Percentiles rank a stretch among this genome's conserved stretches.
Evolutionary conservation across 1,139 yeast genomes (phyloP).

Genomic region (Hemisphaericaspora lyxosophila): DNA sequence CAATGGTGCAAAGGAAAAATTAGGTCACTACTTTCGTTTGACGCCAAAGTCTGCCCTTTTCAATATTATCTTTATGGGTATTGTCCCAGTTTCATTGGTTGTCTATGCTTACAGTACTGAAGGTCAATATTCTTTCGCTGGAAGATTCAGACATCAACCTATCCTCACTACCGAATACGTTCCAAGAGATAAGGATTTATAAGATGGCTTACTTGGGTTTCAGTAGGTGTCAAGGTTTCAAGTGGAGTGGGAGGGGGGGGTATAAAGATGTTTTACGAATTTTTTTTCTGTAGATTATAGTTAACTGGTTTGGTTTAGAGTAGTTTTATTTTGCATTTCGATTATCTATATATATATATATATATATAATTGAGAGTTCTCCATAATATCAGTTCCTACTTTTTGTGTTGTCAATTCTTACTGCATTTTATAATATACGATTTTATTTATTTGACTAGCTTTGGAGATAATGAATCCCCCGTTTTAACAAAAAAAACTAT

Average conservation of each 20-base stretch:
- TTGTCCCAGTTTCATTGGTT: conserved; percentile 38
- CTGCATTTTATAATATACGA: neutral
- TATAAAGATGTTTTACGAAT: neutral
- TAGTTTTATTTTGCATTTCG: neutral
- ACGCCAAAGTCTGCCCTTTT: conserved; percentile 40
- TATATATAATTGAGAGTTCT: neutral
- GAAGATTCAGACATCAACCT: conserved; percentile 38
- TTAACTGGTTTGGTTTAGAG: neutral
- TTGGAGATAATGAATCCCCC: no score
- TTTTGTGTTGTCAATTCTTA: neutral
- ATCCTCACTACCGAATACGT: conserved; percentile 40
- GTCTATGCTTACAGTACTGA: conserved; percentile 39
- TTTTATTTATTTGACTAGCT: neutral
- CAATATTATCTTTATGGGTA: conserved; percentile 38
- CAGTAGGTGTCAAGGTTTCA: no score
- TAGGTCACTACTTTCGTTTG: conserved; percentile 47
- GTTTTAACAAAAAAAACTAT: no score
- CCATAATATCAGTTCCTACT: neutral
- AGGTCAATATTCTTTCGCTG: conserved; percentile 34
- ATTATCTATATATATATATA: no score
- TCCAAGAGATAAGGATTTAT: conserved; percentile 49
- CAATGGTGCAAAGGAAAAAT: conserved; percentile 43
- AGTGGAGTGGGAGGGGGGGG: no score
- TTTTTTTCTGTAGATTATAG: neutral
- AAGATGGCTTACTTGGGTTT: conserved; percentile 12